Base-by-base conservation (phyloP, 2,329 filamentous ascomycete genomes). In the Trichoderma endophyticum region DNA sequence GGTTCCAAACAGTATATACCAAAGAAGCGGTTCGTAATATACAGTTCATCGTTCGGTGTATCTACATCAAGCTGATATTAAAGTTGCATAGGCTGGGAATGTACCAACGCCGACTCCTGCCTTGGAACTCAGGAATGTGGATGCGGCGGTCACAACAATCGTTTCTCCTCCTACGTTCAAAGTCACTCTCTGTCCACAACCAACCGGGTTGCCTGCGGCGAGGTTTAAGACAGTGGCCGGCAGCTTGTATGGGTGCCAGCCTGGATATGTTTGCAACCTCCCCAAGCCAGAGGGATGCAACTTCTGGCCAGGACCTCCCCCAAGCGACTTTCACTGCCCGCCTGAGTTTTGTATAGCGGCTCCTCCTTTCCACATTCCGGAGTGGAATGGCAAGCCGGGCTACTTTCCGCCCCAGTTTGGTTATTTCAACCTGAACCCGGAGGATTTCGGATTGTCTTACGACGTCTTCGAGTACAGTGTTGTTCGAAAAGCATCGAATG, bases 391-490 rank as follows among this genome's bases (percentile, higher is more conserved):
- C 70, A 71, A 82, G 57, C 88, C 86, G 0, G 74, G 80, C 18
- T 89, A 87, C 76, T 90, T 86, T 73, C 86, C 86, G 2, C 83
- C 86, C 1, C 74, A 76, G 4, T 73, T 74, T 14, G 88, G 86
- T 4, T 92, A 92, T 77, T 93, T 90, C 81, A 86, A 92, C 72
- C 83, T 93, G n/a, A 83, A 90, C 70, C 82, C 91, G 0, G 78
- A 83, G 1, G 84, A 84, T 0, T 93, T 93, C 72, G 90, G 90
- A 5, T 81, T 93, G 18, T 86, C 84, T 64, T 90, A 88, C 72
- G 86, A 86, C 56, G 89, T 92, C 21, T 92, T 91, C 73, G 83
- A 84, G 24, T 80, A 84, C 28, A 76, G 85, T 6, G 75, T 82
- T 1, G 76, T 83, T 12, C 75, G 82, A 6, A 80, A 80, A 70